These are phyloP conservation scores for Gynandropsis gynandra DNA, from an alignment of 345 rosid species.

Conservation along the genomic window DNA sequence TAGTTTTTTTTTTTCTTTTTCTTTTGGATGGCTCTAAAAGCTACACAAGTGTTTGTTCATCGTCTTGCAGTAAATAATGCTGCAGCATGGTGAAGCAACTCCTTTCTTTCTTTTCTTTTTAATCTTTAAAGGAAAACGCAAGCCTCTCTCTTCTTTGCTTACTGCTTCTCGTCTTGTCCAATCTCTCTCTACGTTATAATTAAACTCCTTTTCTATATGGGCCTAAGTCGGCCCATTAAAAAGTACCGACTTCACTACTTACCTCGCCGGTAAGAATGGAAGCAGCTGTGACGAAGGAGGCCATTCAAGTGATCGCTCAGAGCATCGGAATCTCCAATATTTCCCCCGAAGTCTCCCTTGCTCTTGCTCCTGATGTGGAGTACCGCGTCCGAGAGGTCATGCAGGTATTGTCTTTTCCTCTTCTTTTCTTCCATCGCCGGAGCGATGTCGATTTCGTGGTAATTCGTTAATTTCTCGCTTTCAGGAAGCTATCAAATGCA, in stretches of 20 bases:
- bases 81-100: too few species aligned
- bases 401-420: constrained; percentile 41
- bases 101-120: too few species aligned
- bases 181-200: too few species aligned
- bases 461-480: constrained; percentile 8
- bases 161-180: too few species aligned
- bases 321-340: constrained; percentile 66
- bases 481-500: constrained; percentile 87
- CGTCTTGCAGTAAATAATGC: too few species aligned
- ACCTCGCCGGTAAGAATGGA: not conserved
- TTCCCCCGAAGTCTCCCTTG: constrained; percentile 56
- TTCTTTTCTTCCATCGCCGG: not conserved
- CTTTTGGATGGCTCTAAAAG: not conserved
- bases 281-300: constrained; percentile 51
- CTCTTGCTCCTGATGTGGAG: constrained; percentile 78
- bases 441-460: not conserved
- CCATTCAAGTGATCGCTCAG: constrained; percentile 84
- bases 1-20: not conserved
- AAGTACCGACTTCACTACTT: not conserved
- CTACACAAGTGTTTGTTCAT: not conserved
- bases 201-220: too few species aligned
- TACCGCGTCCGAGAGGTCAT: constrained; percentile 77
- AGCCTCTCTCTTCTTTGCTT: too few species aligned
- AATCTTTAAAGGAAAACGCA: too few species aligned
- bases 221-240: constrained; percentile 1